These are phyloP conservation scores for Hippophae rhamnoides DNA, from an alignment of 306 rosid species.

Conservation along the genomic window DNA sequence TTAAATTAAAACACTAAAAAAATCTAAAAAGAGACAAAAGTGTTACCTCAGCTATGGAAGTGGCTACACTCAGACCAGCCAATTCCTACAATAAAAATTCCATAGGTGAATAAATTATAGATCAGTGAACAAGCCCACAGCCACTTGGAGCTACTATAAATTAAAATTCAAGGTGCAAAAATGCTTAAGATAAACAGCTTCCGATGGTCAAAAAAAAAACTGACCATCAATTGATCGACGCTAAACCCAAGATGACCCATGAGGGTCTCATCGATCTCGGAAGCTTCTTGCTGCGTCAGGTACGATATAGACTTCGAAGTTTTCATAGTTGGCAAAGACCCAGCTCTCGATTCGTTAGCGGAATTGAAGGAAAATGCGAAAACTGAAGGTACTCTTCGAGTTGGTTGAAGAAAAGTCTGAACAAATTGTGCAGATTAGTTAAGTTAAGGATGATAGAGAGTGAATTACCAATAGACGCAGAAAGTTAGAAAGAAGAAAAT, in stretches of 20 bases:
- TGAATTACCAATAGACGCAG: too few species aligned
- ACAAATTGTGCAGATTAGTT: too few species aligned
- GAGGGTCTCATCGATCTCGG: conserved; percentile 78
- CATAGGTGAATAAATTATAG: neutral
- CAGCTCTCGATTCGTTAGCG: conserved; percentile 14
- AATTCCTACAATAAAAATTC: conserved; percentile 45
- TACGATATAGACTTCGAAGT: conserved; percentile 48
- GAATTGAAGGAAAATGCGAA: conserved; percentile 29
- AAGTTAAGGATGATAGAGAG: too few species aligned
- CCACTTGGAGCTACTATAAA: neutral
- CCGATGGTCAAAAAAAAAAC: neutral
- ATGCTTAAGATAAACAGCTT: too few species aligned
- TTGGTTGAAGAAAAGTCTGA: too few species aligned
- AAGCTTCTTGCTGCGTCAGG: conserved; percentile 71
- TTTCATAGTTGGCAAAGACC: conserved; percentile 29
- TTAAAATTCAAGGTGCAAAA: neutral
- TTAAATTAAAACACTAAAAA: too few species aligned
- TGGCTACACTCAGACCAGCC: conserved; percentile 93
- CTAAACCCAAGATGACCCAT: conserved; percentile 96
- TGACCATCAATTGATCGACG: conserved; percentile 86
- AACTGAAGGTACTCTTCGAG: conserved; percentile 14
- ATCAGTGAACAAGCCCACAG: too few species aligned
- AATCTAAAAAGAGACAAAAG: too few species aligned
- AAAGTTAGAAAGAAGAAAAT: too few species aligned
- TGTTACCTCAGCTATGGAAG: conserved; percentile 74